A percentile compares a stretch with the other conserved stretches of the same genome.
phyloP scores from a whole-genome alignment of 208 protist genomes.

The Wallacemonas collosoma region DNA sequence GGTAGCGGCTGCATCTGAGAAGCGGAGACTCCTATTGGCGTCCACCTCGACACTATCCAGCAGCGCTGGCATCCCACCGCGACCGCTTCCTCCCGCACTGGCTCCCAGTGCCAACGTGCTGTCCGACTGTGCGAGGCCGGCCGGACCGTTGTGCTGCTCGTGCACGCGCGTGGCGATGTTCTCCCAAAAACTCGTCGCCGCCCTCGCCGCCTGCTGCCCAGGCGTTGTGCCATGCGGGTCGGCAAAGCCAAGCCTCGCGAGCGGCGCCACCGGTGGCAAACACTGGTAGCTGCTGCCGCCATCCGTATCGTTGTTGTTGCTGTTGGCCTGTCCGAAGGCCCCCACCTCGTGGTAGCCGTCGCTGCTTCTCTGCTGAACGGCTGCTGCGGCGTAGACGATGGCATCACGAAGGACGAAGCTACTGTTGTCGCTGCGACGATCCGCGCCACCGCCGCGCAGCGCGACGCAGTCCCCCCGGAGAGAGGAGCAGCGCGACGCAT shows the following conservation, averaged over 20 bases:
- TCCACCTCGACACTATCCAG: not conserved
- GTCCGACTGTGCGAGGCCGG: not conserved
- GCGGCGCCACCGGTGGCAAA: not conserved
- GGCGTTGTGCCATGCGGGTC: not conserved
- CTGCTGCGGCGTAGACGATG: not conserved
- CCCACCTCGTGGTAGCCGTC: not conserved
- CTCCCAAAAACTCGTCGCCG: conserved; percentile 11
- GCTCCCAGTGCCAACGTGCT: too few relatives aligned
- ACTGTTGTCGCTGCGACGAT: not conserved
- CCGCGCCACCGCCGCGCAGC: not conserved
- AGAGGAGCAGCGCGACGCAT: not conserved
- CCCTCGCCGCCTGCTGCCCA: not conserved
- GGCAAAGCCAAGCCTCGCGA: not conserved
- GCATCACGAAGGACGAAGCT: not conserved
- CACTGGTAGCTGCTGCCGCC: not conserved
- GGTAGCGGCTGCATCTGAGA: too few relatives aligned
- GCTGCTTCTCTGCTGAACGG: not conserved
- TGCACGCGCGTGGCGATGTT: conserved; percentile 14
- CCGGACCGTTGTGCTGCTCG: conserved; percentile 6
- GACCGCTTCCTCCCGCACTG: too few relatives aligned
- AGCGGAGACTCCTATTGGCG: not conserved
- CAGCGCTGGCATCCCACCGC: not conserved
- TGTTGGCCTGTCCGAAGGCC: not conserved
- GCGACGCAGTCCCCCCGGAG: not conserved
- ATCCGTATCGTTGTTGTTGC: not conserved